Percentiles rank a stretch among this genome's conserved stretches.
Conservation (phyloP, 176 grass and related monocot species). For the Musa troglodytarum region DNA sequence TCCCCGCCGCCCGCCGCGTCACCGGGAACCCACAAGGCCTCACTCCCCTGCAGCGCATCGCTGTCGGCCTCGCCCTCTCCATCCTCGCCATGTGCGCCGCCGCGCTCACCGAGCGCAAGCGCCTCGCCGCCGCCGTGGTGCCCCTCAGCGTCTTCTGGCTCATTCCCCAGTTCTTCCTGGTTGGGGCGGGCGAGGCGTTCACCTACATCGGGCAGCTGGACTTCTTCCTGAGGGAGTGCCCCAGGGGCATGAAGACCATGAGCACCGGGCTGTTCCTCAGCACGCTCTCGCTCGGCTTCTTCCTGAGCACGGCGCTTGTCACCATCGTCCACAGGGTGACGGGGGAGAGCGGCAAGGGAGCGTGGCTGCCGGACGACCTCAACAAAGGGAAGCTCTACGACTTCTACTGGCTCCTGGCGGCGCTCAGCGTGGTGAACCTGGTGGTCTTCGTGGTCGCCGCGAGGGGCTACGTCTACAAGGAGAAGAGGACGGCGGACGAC, state of each 20-base stretch:
- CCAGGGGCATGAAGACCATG: conserved; percentile 98
- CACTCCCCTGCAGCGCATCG: conserved; percentile 68
- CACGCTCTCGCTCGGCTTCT: conserved; percentile 78
- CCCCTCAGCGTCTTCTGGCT: conserved; percentile 66
- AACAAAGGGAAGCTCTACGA: conserved; percentile 66
- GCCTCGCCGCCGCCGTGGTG: conserved; percentile 20
- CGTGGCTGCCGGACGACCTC: conserved; percentile 73
- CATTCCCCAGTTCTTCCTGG: conserved; percentile 82
- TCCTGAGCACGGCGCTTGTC: conserved; percentile 76
- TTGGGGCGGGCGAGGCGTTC: conserved; percentile 86
- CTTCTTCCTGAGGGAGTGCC: conserved; percentile 89
- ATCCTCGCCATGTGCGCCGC: conserved; percentile 59
- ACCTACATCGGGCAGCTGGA: conserved; percentile 95
- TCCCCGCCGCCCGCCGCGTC: conserved; percentile 33
- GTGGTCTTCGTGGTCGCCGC: conserved; percentile 28
- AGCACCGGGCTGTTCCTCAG: conserved; percentile 93
- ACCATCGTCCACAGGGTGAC: conserved; percentile 66
- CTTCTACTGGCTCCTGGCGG: conserved; percentile 85
- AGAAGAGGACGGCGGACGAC: conserved; percentile 50
- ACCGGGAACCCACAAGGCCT: conserved; percentile 68
- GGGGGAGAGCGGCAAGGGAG: conserved; percentile 18
- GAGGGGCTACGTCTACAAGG: conserved; percentile 79
- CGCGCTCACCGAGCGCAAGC: conserved; percentile 34
- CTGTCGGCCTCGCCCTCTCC: conserved; percentile 64
- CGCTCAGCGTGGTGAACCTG: conserved; percentile 46